phyloP scores from a whole-genome alignment of 345 rosid species.

The Ceriops decandra region DNA sequence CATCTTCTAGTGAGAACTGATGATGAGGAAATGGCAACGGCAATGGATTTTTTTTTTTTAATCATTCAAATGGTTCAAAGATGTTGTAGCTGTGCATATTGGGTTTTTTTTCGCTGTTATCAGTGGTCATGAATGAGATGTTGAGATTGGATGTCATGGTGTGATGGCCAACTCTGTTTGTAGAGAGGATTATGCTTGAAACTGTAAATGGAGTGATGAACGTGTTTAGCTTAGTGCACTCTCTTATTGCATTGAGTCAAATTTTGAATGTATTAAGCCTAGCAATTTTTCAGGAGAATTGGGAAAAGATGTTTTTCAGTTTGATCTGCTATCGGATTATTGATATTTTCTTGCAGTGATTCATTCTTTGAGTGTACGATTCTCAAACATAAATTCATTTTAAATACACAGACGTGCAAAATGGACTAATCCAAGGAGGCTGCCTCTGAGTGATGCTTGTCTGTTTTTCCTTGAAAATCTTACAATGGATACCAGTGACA shows the following conservation, averaged over 20 bases:
- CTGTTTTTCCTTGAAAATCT: background rate
- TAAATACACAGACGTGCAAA: background rate
- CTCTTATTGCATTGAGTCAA: background rate
- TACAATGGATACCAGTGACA: background rate
- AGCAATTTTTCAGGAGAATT: too few relatives aligned
- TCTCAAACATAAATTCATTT: background rate
- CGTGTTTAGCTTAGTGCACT: background rate
- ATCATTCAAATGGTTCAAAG: background rate
- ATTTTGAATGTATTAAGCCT: background rate
- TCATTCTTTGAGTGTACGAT: background rate
- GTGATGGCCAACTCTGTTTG: background rate
- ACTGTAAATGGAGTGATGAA: conserved; percentile 2
- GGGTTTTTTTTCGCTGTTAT: background rate
- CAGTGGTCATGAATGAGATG: conserved; percentile 2
- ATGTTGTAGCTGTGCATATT: background rate
- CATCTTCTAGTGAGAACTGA: conserved; percentile 43
- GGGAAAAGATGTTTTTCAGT: too few relatives aligned
- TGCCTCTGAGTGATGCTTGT: background rate
- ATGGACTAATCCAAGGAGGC: background rate
- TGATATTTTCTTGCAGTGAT: background rate
- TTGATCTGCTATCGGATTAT: background rate
- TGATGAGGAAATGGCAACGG: background rate
- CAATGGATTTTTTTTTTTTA: background rate
- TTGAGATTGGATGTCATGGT: background rate
- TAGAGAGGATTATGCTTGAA: conserved; percentile 10